Evolutionary conservation across 1,284 basidiomycete genomes (phyloP).

Genomic region (Rhodotorula sp.): DNA sequence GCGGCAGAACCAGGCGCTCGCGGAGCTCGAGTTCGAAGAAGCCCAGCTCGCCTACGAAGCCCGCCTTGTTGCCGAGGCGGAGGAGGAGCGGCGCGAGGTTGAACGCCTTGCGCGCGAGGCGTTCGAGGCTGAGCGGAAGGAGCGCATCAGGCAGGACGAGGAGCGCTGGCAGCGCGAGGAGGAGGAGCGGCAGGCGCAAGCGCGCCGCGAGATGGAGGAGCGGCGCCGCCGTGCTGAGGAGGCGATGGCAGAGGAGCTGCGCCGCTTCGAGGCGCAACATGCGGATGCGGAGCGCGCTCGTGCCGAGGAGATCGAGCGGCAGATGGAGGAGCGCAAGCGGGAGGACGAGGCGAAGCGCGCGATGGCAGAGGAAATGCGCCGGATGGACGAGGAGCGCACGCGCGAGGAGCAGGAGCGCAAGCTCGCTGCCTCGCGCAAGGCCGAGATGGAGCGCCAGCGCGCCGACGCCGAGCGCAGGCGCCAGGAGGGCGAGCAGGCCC

Average conservation of each 20-base stretch:
- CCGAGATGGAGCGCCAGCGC: constrained; percentile 12
- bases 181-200: constrained; percentile 3
- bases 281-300: constrained; percentile 4
- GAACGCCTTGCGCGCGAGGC: constrained; percentile 7
- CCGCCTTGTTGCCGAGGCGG: constrained; percentile 14
- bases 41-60: constrained; percentile 23
- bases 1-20: constrained; percentile 16
- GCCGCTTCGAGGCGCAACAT: constrained; percentile 22
- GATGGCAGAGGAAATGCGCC: constrained; percentile 21
- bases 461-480: constrained; percentile 20
- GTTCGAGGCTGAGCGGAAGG: constrained; percentile 8
- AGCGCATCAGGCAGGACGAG: constrained; percentile 6
- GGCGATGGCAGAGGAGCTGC: constrained; percentile 11
- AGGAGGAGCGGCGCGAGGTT: constrained; percentile 9
- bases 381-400: constrained; percentile 16
- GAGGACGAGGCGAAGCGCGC: constrained; percentile 30
- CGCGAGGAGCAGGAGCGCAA: constrained; percentile 18
- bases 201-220: constrained; percentile 14
- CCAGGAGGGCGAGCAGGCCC: constrained; percentile 2
- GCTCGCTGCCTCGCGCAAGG: background rate
- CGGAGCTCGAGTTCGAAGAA: constrained; percentile 27
- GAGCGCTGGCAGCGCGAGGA: constrained; percentile 19
- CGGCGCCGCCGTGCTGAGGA: constrained; percentile 14
- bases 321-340: constrained; percentile 11
- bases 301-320: constrained; percentile 15